Percentiles rank a stretch among this genome's conserved stretches.
Conservation (phyloP, 2,329 filamentous ascomycete species). For the Diaporthe helianthi region DNA sequence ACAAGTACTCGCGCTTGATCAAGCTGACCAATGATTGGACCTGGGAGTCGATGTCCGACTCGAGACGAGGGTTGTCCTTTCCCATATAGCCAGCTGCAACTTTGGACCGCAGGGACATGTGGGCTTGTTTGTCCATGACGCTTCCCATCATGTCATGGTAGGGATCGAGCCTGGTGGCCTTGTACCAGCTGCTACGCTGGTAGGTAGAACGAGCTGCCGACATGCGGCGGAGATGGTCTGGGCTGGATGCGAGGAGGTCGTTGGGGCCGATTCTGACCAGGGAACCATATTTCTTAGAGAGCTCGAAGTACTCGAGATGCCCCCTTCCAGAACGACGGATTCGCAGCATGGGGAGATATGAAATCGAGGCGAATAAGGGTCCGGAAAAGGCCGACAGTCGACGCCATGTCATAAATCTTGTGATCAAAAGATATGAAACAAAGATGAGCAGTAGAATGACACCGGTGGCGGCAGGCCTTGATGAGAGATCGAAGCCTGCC, state of each 20-base stretch:
- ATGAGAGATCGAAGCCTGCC: not conserved
- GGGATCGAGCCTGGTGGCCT: slow-evolving; percentile 26
- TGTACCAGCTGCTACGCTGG: slow-evolving; percentile 29
- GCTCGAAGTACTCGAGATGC: slow-evolving; percentile 23
- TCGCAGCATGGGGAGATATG: slow-evolving; percentile 28
- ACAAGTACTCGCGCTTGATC: slow-evolving; percentile 29
- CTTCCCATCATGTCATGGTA: slow-evolving; percentile 38
- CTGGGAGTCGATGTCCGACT: slow-evolving; percentile 32
- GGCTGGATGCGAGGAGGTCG: slow-evolving; percentile 29
- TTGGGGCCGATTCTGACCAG: slow-evolving; percentile 31
- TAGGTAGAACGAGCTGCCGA: slow-evolving; percentile 28
- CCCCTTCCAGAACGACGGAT: slow-evolving; percentile 13
- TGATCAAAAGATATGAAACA: slow-evolving; percentile 8
- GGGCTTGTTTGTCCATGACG: slow-evolving; percentile 34
- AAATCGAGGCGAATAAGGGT: slow-evolving; percentile 22
- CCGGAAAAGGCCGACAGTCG: slow-evolving; percentile 26
- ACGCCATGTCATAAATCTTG: slow-evolving; percentile 27
- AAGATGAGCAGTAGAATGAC: not conserved
- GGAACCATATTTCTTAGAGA: slow-evolving; percentile 28
- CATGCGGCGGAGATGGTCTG: slow-evolving; percentile 30
- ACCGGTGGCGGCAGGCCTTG: not conserved
- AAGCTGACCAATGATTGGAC: slow-evolving; percentile 31
- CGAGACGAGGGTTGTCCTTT: slow-evolving; percentile 35
- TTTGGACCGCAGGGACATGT: slow-evolving; percentile 34
- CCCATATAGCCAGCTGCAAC: slow-evolving; percentile 34